phyloP scores from a whole-genome alignment of 108 stramenopile species.

The Nannochloropsis gaditana region DNA sequence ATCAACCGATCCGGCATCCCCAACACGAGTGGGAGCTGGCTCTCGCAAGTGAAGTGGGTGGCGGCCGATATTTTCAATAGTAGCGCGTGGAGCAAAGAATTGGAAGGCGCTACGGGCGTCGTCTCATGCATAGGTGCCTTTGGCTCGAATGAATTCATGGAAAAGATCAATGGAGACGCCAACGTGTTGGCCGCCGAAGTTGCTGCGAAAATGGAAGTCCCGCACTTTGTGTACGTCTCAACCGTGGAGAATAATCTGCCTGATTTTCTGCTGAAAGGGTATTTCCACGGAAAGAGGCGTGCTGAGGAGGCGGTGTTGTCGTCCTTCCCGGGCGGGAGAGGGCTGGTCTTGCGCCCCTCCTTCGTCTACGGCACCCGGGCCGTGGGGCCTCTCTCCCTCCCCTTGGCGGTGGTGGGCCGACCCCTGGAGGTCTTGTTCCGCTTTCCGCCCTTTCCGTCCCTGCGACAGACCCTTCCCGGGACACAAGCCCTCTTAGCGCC shows the following conservation, averaged over 20 bases:
- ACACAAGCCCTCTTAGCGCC: slow-evolving; percentile 48
- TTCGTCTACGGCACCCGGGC: slow-evolving; percentile 61
- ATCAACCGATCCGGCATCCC: slow-evolving; percentile 63
- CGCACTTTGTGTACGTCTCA: slow-evolving; percentile 62
- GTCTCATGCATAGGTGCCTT: slow-evolving; percentile 67
- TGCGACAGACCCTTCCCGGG: slow-evolving; percentile 35
- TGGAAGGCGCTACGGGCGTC: slow-evolving; percentile 54
- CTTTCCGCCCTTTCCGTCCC: slow-evolving; percentile 24
- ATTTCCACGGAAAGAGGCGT: slow-evolving; percentile 63
- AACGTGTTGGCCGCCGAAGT: slow-evolving; percentile 60
- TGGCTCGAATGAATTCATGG: slow-evolving; percentile 66
- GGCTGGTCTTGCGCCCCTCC: slow-evolving; percentile 62
- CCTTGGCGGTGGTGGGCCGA: slow-evolving; percentile 27
- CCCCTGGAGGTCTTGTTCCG: slow-evolving; percentile 45
- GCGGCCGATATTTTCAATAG: slow-evolving; percentile 61
- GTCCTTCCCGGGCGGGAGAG: slow-evolving; percentile 26
- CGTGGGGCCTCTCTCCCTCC: slow-evolving; percentile 42
- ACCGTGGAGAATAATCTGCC: slow-evolving; percentile 56
- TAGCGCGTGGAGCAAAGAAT: slow-evolving; percentile 46
- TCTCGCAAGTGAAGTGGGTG: slow-evolving; percentile 58
- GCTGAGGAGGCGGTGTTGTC: slow-evolving; percentile 59
- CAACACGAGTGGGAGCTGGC: slow-evolving; percentile 26
- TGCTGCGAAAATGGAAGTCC: slow-evolving; percentile 53
- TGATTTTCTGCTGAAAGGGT: slow-evolving; percentile 57
- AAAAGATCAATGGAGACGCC: slow-evolving; percentile 65